Evolutionary conservation across 805 yeast genomes (phyloP).

Genomic region (Metschnikowia colocasiae): DNA sequence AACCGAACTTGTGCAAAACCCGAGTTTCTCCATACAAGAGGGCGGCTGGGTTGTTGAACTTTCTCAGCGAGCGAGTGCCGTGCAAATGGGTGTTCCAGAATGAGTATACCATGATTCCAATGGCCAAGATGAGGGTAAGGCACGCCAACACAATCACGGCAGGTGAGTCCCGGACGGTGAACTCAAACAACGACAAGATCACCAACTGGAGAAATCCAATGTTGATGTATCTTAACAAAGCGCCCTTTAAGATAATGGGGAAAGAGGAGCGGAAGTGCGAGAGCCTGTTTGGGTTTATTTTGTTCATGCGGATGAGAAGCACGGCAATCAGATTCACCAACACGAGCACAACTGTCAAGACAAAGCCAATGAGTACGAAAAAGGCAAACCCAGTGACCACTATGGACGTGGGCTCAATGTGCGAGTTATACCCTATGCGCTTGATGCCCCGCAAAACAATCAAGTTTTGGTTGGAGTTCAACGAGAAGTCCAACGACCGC

Average conservation of each 20-base stretch:
- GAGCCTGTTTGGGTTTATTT: slow-evolving; percentile 48
- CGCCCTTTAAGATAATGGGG: slow-evolving; percentile 65
- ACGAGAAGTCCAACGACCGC: slow-evolving; percentile 33
- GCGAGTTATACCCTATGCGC: slow-evolving; percentile 72
- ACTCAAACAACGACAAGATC: slow-evolving; percentile 84
- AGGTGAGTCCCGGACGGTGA: slow-evolving; percentile 74
- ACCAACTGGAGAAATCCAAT: slow-evolving; percentile 83
- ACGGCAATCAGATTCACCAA: slow-evolving; percentile 50
- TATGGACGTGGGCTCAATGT: slow-evolving; percentile 77
- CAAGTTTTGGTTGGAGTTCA: slow-evolving; percentile 53
- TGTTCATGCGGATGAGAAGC: slow-evolving; percentile 44
- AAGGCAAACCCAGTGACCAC: slow-evolving; percentile 87
- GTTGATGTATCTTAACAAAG: slow-evolving; percentile 70
- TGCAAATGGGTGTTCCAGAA: slow-evolving; percentile 58
- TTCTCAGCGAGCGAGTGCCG: slow-evolving; percentile 58
- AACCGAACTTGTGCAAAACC: slow-evolving; percentile 77
- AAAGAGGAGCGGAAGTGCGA: slow-evolving; percentile 53
- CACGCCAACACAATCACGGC: slow-evolving; percentile 83
- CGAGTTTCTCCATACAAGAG: slow-evolving; percentile 73
- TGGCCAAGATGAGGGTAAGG: slow-evolving; percentile 58
- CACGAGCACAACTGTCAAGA: slow-evolving; percentile 60
- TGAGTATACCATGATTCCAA: slow-evolving; percentile 62
- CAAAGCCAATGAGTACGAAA: slow-evolving; percentile 72
- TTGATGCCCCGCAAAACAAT: slow-evolving; percentile 81
- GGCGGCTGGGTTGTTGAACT: slow-evolving; percentile 81